Evolutionary conservation across 345 rosid species (phyloP).

Genomic region (Eucalyptus pauciflora): DNA sequence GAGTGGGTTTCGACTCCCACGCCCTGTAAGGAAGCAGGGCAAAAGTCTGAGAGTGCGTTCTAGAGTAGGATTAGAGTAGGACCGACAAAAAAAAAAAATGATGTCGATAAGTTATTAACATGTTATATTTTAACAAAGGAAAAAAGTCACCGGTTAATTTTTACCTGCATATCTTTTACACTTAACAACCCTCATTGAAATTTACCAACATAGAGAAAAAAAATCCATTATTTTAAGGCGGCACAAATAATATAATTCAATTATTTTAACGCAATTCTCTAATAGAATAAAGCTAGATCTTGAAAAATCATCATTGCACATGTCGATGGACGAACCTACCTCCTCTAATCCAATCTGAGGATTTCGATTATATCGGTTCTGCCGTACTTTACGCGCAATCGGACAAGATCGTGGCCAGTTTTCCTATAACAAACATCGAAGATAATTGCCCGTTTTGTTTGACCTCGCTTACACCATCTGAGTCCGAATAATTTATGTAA

Average conservation of each 20-base stretch:
- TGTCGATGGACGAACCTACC: background rate
- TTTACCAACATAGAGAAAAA: background rate
- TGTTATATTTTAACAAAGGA: background rate
- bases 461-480: background rate
- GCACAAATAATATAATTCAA: background rate
- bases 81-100: no score
- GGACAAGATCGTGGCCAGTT: background rate
- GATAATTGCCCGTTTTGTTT: background rate
- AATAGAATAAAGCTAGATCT: background rate
- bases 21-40: no score
- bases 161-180: background rate
- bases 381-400: background rate
- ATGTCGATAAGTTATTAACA: background rate
- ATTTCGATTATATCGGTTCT: background rate
- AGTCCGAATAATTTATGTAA: background rate
- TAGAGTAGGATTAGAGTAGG: no score
- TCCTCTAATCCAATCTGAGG: background rate
- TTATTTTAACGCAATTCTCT: background rate
- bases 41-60: no score
- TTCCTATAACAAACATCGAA: background rate
- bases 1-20: no score
- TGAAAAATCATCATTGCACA: background rate
- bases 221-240: background rate
- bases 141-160: background rate
- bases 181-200: background rate